A percentile compares a stretch with the other conserved stretches of the same genome.
Conservation (phyloP, 371 early-diverging fungal species). For the Conidiobolus incongruus region DNA sequence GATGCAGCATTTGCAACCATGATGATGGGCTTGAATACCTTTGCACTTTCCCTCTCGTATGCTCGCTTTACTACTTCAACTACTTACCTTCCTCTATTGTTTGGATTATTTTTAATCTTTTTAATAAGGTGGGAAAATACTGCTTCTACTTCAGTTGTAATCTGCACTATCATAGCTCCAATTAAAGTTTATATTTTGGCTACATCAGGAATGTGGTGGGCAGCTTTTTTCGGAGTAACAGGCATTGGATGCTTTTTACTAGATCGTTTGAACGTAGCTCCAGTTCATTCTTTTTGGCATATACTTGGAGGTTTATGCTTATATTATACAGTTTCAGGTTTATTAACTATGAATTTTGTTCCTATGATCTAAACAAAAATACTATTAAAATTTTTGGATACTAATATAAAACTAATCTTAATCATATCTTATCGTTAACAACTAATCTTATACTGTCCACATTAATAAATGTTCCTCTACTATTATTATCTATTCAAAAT, state of each 20-base stretch:
- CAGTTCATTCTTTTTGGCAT: slow-evolving; percentile 6
- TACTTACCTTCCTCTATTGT: not conserved
- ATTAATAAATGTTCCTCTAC: no score
- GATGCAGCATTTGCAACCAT: slow-evolving; percentile 16
- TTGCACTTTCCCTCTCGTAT: no score
- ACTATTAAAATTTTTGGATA: no score
- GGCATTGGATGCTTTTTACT: slow-evolving; percentile 3
- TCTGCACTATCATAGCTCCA: not conserved
- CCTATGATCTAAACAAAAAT: no score
- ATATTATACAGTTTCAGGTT: no score
- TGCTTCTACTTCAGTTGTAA: not conserved
- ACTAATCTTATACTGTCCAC: no score
- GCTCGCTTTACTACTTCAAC: no score
- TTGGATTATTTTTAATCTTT: not conserved
- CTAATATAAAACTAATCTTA: no score
- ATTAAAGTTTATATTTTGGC: not conserved
- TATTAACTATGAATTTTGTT: no score
- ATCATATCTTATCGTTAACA: no score
- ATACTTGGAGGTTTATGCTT: slow-evolving; percentile 3
- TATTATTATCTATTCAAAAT: no score
- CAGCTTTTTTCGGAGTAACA: not conserved
- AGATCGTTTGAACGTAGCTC: slow-evolving; percentile 2
- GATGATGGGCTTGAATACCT: slow-evolving; percentile 8
- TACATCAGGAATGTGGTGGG: not conserved
- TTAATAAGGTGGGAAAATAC: slow-evolving; percentile 3